Percentiles rank a stretch among this genome's conserved stretches.
phyloP scores from a whole-genome alignment of 305 asterid genomes.

The Rubia peregrina region DNA sequence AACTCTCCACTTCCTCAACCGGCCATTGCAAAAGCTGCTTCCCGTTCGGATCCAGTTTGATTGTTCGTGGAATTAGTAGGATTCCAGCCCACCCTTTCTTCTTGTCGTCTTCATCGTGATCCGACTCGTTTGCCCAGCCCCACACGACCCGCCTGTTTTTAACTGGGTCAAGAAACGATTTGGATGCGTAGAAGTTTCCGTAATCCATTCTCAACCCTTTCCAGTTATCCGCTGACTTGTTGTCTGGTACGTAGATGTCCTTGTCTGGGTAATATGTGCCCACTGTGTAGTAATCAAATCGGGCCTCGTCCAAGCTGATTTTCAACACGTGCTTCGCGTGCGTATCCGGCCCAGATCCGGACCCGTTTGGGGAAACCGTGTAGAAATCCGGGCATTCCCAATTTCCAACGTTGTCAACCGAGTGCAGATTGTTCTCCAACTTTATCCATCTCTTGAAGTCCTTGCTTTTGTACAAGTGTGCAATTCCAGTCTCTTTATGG shows the following conservation, averaged over 20 bases:
- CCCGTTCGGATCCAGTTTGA: constrained; percentile 30
- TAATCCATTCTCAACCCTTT: constrained; percentile 36
- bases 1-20: constrained; percentile 26
- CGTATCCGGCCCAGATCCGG: background rate
- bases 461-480: constrained; percentile 24
- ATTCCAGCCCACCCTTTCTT: constrained; percentile 42
- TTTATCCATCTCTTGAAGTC: constrained; percentile 28
- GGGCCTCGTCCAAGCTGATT: constrained; percentile 29
- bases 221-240: constrained; percentile 22
- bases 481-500: constrained; percentile 19
- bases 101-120: constrained; percentile 17
- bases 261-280: constrained; percentile 21
- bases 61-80: constrained; percentile 25
- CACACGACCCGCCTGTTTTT: constrained; percentile 33
- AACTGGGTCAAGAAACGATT: constrained; percentile 32
- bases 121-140: constrained; percentile 44
- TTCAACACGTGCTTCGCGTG: constrained; percentile 25
- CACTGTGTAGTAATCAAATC: constrained; percentile 35
- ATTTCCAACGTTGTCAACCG: constrained; percentile 20
- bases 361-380: constrained; percentile 21
- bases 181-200: constrained; percentile 40
- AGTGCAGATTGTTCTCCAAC: constrained; percentile 24
- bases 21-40: constrained; percentile 41
- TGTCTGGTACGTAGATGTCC: constrained; percentile 25
- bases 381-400: constrained; percentile 45